Conservation (phyloP, 2,329 filamentous ascomycete genomes). For the Neofusicoccum kwambonambiense region DNA sequence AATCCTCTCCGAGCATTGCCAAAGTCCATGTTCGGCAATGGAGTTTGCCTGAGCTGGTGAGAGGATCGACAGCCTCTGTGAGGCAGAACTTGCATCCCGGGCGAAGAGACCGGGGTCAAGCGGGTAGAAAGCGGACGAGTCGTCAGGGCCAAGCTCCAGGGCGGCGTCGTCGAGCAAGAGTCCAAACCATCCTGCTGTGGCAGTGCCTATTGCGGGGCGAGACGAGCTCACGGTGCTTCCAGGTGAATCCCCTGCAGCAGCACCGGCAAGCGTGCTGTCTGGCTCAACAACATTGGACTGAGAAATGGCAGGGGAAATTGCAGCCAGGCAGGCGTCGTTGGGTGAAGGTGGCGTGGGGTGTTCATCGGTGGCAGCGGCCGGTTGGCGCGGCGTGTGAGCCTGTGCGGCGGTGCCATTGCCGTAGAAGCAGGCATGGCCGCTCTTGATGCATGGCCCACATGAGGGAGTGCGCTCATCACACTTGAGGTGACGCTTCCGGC, state of each 20-base stretch:
- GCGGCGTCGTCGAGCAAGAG: constrained; percentile 16
- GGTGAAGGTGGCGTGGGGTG: not conserved
- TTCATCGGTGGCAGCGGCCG: not conserved
- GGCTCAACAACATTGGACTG: not conserved
- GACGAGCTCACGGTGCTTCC: constrained; percentile 1
- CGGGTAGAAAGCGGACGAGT: not conserved
- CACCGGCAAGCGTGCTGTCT: not conserved
- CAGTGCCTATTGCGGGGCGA: not conserved
- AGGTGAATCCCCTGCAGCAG: not conserved
- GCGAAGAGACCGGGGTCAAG: not conserved
- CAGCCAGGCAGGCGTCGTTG: not conserved
- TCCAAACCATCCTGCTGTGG: constrained; percentile 14
- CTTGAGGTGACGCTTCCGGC: constrained; percentile 50
- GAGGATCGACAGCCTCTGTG: not conserved
- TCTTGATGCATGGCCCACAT: constrained; percentile 46
- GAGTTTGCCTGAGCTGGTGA: not conserved
- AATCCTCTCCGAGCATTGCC: constrained; percentile 7
- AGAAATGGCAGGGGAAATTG: not conserved
- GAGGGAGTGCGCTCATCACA: constrained; percentile 49
- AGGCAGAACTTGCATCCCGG: not conserved
- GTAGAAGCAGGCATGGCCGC: constrained; percentile 43
- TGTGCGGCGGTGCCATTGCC: not conserved
- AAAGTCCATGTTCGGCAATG: not conserved
- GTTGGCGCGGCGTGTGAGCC: not conserved
- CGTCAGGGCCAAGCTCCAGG: not conserved